phyloP scores from a whole-genome alignment of 495 filamentous ascomycete genomes.

The Aspergillus avenaceus region DNA sequence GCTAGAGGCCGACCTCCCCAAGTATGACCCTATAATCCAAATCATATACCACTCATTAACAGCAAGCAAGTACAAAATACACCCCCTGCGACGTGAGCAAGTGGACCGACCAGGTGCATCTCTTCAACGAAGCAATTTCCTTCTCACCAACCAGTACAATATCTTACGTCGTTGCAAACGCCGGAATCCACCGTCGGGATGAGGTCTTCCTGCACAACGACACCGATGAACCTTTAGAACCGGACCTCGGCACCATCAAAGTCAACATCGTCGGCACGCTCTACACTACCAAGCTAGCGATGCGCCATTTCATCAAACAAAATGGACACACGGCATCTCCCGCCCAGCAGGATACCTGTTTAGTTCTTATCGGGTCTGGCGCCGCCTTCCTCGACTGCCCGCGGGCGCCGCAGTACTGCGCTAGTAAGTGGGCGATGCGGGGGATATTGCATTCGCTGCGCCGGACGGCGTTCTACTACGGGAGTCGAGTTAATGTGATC shows the following conservation, averaged over 20 bases:
- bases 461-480: constrained; percentile 17
- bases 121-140: constrained; percentile 32
- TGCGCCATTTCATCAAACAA: constrained; percentile 35
- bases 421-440: constrained; percentile 27
- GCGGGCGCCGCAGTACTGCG: constrained; percentile 18
- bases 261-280: constrained; percentile 38
- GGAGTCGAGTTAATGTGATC: constrained; percentile 19
- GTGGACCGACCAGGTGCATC: constrained; percentile 31
- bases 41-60: not conserved
- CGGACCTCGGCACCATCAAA: constrained; percentile 36
- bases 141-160: constrained; percentile 30
- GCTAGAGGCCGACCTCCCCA: constrained; percentile 12
- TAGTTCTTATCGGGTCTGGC: constrained; percentile 25
- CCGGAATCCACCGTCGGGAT: constrained; percentile 40
- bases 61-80: constrained; percentile 11
- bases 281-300: constrained; percentile 41
- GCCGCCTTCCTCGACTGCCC: constrained; percentile 26
- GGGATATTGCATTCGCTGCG: constrained; percentile 24
- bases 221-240: constrained; percentile 23
- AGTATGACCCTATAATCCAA: not conserved
- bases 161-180: constrained; percentile 43
- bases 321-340: constrained; percentile 8
- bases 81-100: constrained; percentile 8
- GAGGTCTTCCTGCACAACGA: constrained; percentile 29
- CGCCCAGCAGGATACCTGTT: constrained; percentile 17